phyloP scores from a whole-genome alignment of 495 filamentous ascomycete genomes.

The Ramalina intermedia region DNA sequence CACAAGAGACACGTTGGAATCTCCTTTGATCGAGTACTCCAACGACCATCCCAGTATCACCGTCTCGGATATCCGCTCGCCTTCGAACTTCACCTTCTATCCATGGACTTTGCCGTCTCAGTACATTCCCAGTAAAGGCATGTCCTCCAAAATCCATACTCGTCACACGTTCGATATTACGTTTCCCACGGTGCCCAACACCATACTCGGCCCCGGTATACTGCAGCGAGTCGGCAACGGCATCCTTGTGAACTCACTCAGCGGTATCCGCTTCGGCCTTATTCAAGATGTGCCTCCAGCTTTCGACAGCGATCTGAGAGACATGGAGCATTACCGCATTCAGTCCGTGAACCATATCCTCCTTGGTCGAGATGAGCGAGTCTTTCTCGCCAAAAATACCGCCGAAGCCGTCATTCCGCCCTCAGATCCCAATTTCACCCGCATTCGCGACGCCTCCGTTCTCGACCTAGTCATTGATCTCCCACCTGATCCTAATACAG shows the following conservation, averaged over 20 bases:
- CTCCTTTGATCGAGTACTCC: slow-evolving; percentile 37
- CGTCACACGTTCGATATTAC: slow-evolving; percentile 60
- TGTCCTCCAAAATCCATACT: slow-evolving; percentile 47
- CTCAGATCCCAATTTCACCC: slow-evolving; percentile 70
- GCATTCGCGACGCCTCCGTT: slow-evolving; percentile 54
- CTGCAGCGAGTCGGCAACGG: slow-evolving; percentile 56
- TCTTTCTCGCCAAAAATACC: slow-evolving; percentile 65
- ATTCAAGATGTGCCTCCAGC: slow-evolving; percentile 45
- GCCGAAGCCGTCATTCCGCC: slow-evolving; percentile 55
- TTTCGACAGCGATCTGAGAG: slow-evolving; percentile 16
- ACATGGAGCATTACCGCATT: slow-evolving; percentile 45
- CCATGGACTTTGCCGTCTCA: slow-evolving; percentile 79
- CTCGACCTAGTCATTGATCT: slow-evolving; percentile 59
- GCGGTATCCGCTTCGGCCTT: slow-evolving; percentile 66
- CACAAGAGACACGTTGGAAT: slow-evolving; percentile 33
- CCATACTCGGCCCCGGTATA: slow-evolving; percentile 32
- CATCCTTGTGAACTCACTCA: slow-evolving; percentile 63
- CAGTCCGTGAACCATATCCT: slow-evolving; percentile 66
- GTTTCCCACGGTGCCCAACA: slow-evolving; percentile 56
- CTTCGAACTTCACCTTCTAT: slow-evolving; percentile 70
- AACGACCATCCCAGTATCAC: slow-evolving; percentile 39
- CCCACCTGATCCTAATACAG: background rate
- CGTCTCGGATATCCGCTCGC: slow-evolving; percentile 43
- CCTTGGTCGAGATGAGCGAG: slow-evolving; percentile 78
- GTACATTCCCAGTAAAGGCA: slow-evolving; percentile 59